These are phyloP conservation scores for Neurospora sp. DNA, from an alignment of 495 filamentous ascomycete genomes.

Conservation along the genomic window DNA sequence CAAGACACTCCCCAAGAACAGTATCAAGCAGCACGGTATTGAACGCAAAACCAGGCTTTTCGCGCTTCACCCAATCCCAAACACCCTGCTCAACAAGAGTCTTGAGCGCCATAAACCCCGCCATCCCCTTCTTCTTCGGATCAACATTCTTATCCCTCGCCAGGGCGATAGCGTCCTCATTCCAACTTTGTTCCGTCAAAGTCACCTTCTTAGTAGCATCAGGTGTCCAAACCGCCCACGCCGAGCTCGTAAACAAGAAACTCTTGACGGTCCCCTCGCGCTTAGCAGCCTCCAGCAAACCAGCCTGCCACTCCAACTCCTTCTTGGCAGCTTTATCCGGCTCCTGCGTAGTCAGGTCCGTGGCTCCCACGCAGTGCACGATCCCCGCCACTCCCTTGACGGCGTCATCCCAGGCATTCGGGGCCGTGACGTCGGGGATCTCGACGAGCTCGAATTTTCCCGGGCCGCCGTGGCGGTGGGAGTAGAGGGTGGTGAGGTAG, in stretches of 20 bases:
- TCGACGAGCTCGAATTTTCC: constrained; percentile 15
- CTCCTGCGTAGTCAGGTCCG: constrained; percentile 9
- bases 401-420: constrained; percentile 8
- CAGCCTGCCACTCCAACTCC: constrained; percentile 19
- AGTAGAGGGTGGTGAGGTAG: constrained; percentile 14
- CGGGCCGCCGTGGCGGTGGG: constrained; percentile 11
- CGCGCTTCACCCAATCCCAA: constrained; percentile 26
- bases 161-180: constrained; percentile 19
- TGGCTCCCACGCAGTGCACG: constrained; percentile 17
- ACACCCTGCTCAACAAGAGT: constrained; percentile 21
- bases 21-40: constrained; percentile 23
- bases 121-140: constrained; percentile 13
- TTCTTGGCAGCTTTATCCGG: constrained; percentile 13
- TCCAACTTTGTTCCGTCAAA: constrained; percentile 19
- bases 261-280: constrained; percentile 12
- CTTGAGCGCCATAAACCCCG: constrained; percentile 28
- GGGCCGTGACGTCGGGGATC: constrained; percentile 16
- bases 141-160: constrained; percentile 9
- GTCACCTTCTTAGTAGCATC: constrained; percentile 8
- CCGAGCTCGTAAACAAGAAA: constrained; percentile 22
- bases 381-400: constrained; percentile 17
- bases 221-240: constrained; percentile 26
- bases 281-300: constrained; percentile 17
- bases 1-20: constrained; percentile 23
- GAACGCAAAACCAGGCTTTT: constrained; percentile 21